These are phyloP conservation scores for Penicillium diatomitis DNA, from an alignment of 495 filamentous ascomycete species.

Conservation along the genomic window DNA sequence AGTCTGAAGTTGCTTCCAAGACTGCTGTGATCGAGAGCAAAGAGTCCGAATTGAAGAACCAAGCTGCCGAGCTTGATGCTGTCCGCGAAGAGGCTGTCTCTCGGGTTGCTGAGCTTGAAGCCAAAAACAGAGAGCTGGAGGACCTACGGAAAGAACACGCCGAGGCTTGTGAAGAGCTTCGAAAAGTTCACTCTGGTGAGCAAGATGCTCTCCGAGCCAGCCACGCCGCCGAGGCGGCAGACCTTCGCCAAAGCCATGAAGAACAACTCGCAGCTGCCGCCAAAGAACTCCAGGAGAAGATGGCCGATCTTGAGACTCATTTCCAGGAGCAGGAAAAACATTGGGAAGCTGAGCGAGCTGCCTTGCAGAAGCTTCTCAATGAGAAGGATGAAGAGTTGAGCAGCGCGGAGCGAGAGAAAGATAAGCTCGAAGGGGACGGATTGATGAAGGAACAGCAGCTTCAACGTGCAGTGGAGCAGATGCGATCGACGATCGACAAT, in stretches of 20 bases:
- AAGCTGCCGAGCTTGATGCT: slow-evolving; percentile 23
- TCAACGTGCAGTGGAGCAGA: slow-evolving; percentile 37
- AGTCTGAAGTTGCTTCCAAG: slow-evolving; percentile 27
- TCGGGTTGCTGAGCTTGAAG: slow-evolving; percentile 12
- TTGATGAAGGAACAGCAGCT: slow-evolving; percentile 43
- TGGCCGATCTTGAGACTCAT: slow-evolving; percentile 28
- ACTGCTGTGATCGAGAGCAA: slow-evolving; percentile 17
- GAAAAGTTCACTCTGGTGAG: slow-evolving; percentile 21
- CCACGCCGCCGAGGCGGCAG: slow-evolving; percentile 25
- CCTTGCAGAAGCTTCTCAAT: slow-evolving; percentile 26
- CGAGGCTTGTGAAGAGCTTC: slow-evolving; percentile 11
- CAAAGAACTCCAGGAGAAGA: slow-evolving; percentile 27
- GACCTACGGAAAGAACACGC: slow-evolving; percentile 16
- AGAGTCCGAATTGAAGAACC: slow-evolving; percentile 16
- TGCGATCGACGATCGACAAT: slow-evolving; percentile 43
- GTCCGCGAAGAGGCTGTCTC: slow-evolving; percentile 19
- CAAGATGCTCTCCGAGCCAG: slow-evolving; percentile 14
- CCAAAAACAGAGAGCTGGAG: slow-evolving; percentile 20
- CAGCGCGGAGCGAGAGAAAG: slow-evolving; percentile 39
- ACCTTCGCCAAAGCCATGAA: slow-evolving; percentile 12
- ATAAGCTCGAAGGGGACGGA: slow-evolving; percentile 36
- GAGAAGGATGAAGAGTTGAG: slow-evolving; percentile 30
- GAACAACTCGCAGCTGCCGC: slow-evolving; percentile 21
- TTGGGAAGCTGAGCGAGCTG: slow-evolving; percentile 27
- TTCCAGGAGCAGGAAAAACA: slow-evolving; percentile 27